Conservation (phyloP, 495 filamentous ascomycete genomes). For the Podospora pseudoanserina region DNA sequence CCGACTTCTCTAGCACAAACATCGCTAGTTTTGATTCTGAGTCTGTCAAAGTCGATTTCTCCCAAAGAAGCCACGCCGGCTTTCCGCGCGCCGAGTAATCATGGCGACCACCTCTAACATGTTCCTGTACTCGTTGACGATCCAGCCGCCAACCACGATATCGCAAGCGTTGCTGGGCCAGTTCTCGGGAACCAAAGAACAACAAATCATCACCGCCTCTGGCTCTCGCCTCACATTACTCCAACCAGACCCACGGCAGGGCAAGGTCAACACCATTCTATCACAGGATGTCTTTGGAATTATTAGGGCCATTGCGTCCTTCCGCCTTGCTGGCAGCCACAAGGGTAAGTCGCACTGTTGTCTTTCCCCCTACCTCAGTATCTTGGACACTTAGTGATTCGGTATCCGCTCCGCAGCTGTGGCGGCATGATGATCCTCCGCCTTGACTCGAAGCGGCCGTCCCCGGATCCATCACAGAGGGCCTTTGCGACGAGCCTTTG, state of each 20-base stretch:
- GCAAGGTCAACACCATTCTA: conserved; percentile 78
- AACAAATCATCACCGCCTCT: conserved; percentile 93
- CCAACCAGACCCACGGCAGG: conserved; percentile 76
- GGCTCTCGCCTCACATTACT: conserved; percentile 86
- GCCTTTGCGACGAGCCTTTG: conserved; percentile 41
- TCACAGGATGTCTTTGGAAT: conserved; percentile 96
- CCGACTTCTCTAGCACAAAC: not conserved
- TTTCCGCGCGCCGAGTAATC: conserved; percentile 48
- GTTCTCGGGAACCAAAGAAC: conserved; percentile 90
- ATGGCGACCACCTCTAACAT: conserved; percentile 98
- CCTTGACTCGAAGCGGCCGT: conserved; percentile 26
- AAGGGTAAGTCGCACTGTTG: conserved; percentile 73
- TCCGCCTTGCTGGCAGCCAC: conserved; percentile 84
- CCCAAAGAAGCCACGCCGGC: conserved; percentile 47
- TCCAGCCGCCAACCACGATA: conserved; percentile 83
- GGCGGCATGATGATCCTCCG: conserved; percentile 33
- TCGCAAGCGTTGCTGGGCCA: conserved; percentile 89
- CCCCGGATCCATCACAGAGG: conserved; percentile 18
- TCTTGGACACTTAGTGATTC: conserved; percentile 85
- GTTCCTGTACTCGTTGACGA: conserved; percentile 95
- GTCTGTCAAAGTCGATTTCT: conserved; percentile 1
- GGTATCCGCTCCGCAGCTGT: conserved; percentile 58
- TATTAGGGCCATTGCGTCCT: conserved; percentile 80
- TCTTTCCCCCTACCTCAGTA: conserved; percentile 25
- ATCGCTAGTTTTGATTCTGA: conserved; percentile 6